Percentiles rank a stretch among this genome's conserved stretches.
Evolutionary conservation across 2,329 filamentous ascomycete species (phyloP).

Genomic region (Alternaria postmessia): DNA sequence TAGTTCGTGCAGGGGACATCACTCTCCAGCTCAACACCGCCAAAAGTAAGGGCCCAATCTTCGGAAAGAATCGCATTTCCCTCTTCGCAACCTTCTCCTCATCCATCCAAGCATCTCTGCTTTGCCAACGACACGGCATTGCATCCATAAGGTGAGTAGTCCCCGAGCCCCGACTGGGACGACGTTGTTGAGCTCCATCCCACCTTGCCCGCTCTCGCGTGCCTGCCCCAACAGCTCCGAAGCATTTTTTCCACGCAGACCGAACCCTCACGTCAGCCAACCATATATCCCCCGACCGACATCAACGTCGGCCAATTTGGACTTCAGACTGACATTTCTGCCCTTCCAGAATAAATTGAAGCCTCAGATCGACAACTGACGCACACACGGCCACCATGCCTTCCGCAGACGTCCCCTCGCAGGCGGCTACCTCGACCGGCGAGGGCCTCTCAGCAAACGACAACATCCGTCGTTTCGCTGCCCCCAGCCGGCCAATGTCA

Average conservation of each 20-base stretch:
- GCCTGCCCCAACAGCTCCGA: slow-evolving; percentile 27
- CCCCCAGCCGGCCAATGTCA: slow-evolving; percentile 90
- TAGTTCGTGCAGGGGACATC: slow-evolving; percentile 34
- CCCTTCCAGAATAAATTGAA: slow-evolving; percentile 16
- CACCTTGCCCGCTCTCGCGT: slow-evolving; percentile 23
- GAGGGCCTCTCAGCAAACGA: slow-evolving; percentile 80
- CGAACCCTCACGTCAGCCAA: slow-evolving; percentile 40
- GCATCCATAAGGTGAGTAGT: slow-evolving; percentile 40
- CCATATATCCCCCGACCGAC: slow-evolving; percentile 10
- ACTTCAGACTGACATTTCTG: slow-evolving; percentile 26
- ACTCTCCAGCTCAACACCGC: slow-evolving; percentile 41
- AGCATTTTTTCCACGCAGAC: slow-evolving; percentile 31
- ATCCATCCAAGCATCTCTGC: slow-evolving; percentile 35
- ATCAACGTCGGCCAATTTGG: slow-evolving; percentile 4
- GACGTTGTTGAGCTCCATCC: slow-evolving; percentile 16
- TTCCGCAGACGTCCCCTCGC: slow-evolving; percentile 47
- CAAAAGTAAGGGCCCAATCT: slow-evolving; percentile 37
- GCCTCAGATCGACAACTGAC: slow-evolving; percentile 26
- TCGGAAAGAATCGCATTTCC: slow-evolving; percentile 36
- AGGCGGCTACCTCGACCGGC: slow-evolving; percentile 39
- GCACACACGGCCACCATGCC: slow-evolving; percentile 53
- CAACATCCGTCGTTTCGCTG: slow-evolving; percentile 96
- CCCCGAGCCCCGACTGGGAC: slow-evolving; percentile 9
- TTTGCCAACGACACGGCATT: slow-evolving; percentile 28
- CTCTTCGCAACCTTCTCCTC: slow-evolving; percentile 38